Base-by-base conservation (phyloP, 1,284 basidiomycete species). In the Phlebopus sp. region DNA sequence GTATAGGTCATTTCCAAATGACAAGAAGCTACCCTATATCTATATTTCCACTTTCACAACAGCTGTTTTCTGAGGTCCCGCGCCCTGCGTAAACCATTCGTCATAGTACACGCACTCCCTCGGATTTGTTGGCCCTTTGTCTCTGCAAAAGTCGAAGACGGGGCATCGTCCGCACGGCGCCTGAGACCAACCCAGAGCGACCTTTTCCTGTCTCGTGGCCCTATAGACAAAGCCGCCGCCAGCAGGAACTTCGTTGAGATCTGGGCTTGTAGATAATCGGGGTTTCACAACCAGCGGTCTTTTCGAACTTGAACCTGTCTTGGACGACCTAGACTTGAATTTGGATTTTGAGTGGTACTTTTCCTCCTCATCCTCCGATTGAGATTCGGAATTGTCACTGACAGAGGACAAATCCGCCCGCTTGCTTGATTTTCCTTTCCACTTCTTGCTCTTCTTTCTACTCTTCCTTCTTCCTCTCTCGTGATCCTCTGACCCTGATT, bases 41-140 rank as follows among this genome's bases (percentile, higher is more conserved):
- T 41, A 63, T 21, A 62, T 55, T 4, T 67, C 60, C 23, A 63
- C 40, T 29, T 57, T 59, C 34, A 50, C 32, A n/a, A 51, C 32
- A 5, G 35, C 21, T 21, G 37, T 31, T 19, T 50, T 63, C 48
- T 51, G 61, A 49, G 37, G 30, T 23, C 50, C 35, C 0, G 46
- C 44, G 19, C 59, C 59, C 18, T 55, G 15, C 32, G 49, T 52
- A 51, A 79, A 60, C 77, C 78, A 82, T 13, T 70, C 69, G 7
- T 68, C 66, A 44, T 72, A 77, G 60, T 81, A 80, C 30, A 70
- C 63, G 53, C 81, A 82, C 25, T 69, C 69, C 29, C 54, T 58
- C 17, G 81, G 72, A 54, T 82, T 80, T 46, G 80, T 76, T 1
- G 80, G 81, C 15, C 81, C 80, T 42, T 63, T 61, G 13, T 70